Conservation (phyloP, 2,329 filamentous ascomycete species). For the Capronia epimyces region DNA sequence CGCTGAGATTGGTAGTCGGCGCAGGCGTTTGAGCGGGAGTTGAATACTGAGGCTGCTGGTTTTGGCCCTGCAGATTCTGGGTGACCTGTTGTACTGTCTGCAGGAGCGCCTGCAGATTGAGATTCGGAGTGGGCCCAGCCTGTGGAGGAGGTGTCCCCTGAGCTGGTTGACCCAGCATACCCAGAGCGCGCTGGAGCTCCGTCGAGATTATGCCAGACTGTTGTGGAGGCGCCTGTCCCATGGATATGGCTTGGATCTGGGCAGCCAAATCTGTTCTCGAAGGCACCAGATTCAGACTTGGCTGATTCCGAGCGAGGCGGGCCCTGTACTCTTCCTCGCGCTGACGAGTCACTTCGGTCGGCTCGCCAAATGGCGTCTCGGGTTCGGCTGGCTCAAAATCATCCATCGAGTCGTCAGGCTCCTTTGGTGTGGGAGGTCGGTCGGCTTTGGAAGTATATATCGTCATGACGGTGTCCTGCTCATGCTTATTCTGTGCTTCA, state of each 20-base stretch:
- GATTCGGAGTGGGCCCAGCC: slow-evolving; percentile 15
- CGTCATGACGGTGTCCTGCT: slow-evolving; percentile 45
- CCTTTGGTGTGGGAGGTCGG: slow-evolving; percentile 44
- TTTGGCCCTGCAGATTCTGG: slow-evolving; percentile 29
- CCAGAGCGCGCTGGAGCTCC: slow-evolving; percentile 31
- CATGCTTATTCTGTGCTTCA: slow-evolving; percentile 43
- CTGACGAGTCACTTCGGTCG: slow-evolving; percentile 37
- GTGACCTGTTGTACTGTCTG: slow-evolving; percentile 29
- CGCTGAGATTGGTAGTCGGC: slow-evolving; percentile 11
- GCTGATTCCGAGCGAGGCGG: slow-evolving; percentile 34
- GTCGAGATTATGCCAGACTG: slow-evolving; percentile 19
- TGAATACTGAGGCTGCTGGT: slow-evolving; percentile 23
- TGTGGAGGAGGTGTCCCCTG: slow-evolving; percentile 28
- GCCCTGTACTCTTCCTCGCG: slow-evolving; percentile 38
- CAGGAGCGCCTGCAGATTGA: slow-evolving; percentile 16
- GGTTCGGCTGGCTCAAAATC: slow-evolving; percentile 35
- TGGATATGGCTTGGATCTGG: slow-evolving; percentile 30
- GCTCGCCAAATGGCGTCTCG: slow-evolving; percentile 40
- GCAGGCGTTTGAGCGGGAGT: slow-evolving; percentile 20
- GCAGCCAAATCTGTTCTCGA: slow-evolving; percentile 26
- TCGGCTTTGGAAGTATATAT: slow-evolving; percentile 44
- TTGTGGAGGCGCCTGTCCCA: slow-evolving; percentile 30
- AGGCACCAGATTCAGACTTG: not conserved
- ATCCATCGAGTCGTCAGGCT: slow-evolving; percentile 36
- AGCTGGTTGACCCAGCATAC: slow-evolving; percentile 35